Base-by-base conservation (phyloP, 2,329 filamentous ascomycete species). In the Penicillium digitatum region DNA sequence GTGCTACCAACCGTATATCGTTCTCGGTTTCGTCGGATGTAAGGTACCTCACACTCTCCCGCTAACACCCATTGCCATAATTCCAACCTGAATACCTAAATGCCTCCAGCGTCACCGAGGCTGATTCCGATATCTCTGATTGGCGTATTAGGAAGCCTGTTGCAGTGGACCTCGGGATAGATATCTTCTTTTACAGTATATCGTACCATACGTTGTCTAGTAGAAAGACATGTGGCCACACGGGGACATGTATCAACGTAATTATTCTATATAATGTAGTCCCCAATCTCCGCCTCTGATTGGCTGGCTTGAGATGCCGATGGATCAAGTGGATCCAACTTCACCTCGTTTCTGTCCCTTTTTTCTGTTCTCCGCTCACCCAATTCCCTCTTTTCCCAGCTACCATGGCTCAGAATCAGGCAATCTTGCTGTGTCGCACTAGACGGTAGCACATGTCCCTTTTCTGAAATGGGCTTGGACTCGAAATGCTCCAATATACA, bases 281-380 rank as follows among this genome's bases (percentile, higher is more conserved):
- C 7, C 12, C 20, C 5, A 39, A n/a, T 26, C 0, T 1, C 3
- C 7, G 0, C 5, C 7, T 22, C n/a, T 45, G 32, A 51, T 54
- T 54, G 52, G 52, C 47, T 51, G 52, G 52, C 9, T 16, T 45
- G 39, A 40, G 39, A 51, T 51, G 32, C 52, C 52, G 52, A 37
- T 26, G 24, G 18, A 31, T 14, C 29, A 7, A 31, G 40, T 46
- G 42, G 40, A 46, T 27, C 40, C 49, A 10, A 16, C 49, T 47
- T 47, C n/a, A 48, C 48, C 26, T 31, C 20, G 5, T n/a, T 22
- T 29, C 31, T 14, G n/a, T n/a, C 20, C n/a, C 4, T 7, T 31
- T 22, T 22, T 29, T 2, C 10, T 34, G 9, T 4, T 26, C 20
- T 11, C 16, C n/a, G n/a, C n/a, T n/a, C n/a, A n/a, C n/a, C n/a